Percentiles rank a stretch among this genome's conserved stretches.
phyloP scores from a whole-genome alignment of 169 alveolate species.

The Besnoitia besnoiti region DNA sequence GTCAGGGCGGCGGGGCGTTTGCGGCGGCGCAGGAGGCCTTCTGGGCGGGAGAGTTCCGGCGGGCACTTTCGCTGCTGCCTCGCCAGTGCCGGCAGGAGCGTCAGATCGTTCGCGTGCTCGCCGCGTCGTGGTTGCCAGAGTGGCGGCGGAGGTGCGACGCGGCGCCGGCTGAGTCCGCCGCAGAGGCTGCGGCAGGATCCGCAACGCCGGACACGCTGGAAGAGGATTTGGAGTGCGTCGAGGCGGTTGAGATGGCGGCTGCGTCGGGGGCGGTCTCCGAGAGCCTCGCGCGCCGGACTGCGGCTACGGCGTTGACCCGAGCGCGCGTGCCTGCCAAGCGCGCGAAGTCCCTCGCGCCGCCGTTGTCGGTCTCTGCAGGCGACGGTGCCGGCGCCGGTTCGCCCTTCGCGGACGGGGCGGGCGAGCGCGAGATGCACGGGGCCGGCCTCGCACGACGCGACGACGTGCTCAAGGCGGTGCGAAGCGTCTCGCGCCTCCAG shows the following conservation, averaged over 20 bases:
- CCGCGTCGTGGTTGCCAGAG: neutral
- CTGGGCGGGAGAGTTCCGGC: constrained; percentile 18
- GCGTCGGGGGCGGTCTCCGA: constrained; percentile 21
- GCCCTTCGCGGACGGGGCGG: neutral
- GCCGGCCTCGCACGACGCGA: constrained; percentile 1
- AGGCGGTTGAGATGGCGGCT: constrained; percentile 5
- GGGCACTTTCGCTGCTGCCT: constrained; percentile 4
- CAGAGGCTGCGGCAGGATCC: neutral
- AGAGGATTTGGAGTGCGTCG: constrained; percentile 3
- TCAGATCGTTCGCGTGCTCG: neutral
- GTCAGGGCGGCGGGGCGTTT: neutral
- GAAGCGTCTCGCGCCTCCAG: neutral
- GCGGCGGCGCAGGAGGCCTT: constrained; percentile 14
- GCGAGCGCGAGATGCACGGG: neutral
- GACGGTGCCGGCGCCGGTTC: too few relatives aligned
- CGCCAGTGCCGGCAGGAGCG: constrained; percentile 22
- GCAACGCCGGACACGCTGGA: neutral
- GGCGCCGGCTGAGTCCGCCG: neutral
- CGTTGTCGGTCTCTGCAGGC: neutral
- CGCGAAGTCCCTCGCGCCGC: neutral
- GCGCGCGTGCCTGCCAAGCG: neutral
- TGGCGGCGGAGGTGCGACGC: neutral
- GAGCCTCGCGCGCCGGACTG: neutral
- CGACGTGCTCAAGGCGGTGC: neutral
- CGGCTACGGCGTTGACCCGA: neutral